Evolutionary conservation across 2,329 filamentous ascomycete species (phyloP), one percentile per base, ranked within the genome.

Genomic region (Xylaria hypoxylon): DNA sequence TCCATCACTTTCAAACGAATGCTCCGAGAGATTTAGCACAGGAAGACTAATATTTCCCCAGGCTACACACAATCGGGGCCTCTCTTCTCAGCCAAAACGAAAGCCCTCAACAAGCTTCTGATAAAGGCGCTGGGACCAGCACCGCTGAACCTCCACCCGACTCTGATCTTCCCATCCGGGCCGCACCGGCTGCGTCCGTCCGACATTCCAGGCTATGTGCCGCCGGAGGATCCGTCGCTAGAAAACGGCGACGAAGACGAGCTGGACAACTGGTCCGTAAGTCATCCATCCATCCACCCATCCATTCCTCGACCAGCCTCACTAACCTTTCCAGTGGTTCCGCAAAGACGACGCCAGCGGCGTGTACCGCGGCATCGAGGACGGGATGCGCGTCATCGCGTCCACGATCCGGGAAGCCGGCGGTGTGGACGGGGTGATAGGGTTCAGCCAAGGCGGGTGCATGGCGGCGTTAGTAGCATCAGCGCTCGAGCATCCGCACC

Each of bases 11-110:
- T 38, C 10, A 15, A 38, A 15, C 13, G 10, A n/a, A 3, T 50
- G 1, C 8, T 5, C 8, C 11, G 15, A 17, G n/a, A n/a, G 17
- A 52, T n/a, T n/a, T n/a, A 38, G 5, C 5, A 48, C n/a, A 8
- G 17, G 13, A 35, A 31, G n/a, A 40, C 22, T 35, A 50, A 48
- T 42, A 38, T 55, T 0, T 28, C 26, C n/a, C 8, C 50, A 90
- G 92, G 95, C 79, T 97, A 90, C 86, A 97, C 95, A 7, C 95
- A 98, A 84, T 96, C 92, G 31, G 94, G 94, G 3, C 80, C 90
- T 3, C 84, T 94, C 69, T 97, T 97, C 86, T 90, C 89, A 77
- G 87, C 90, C 78, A 97, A 97, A 82, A 96, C 93, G 51, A 92
- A 93, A 78, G 93, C 93, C 11, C 84, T 97, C 1, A 89, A 94